These are phyloP conservation scores for Plantago ovata DNA, from an alignment of 257 asterid genomes.

Conservation along the genomic window DNA sequence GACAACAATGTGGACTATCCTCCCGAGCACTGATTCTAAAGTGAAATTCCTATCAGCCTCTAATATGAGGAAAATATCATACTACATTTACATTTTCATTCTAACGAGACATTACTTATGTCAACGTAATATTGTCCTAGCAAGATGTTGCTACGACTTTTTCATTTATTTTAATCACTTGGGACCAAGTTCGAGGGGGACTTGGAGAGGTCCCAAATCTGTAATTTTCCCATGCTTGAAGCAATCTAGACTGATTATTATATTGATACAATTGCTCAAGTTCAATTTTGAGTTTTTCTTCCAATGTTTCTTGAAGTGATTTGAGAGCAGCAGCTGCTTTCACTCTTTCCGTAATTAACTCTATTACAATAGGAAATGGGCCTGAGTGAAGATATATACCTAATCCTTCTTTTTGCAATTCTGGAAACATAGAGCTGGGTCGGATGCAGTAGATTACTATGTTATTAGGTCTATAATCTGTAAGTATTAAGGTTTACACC, in stretches of 20 bases:
- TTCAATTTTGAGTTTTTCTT: conserved; percentile 57
- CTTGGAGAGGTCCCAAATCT: too few species aligned
- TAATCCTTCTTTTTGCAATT: neutral
- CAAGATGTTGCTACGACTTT: neutral
- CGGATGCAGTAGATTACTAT: too few species aligned
- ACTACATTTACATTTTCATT: neutral
- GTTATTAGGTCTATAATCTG: too few species aligned
- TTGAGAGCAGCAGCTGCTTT: conserved; percentile 86
- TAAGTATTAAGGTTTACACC: too few species aligned
- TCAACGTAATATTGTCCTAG: neutral
- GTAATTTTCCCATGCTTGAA: too few species aligned
- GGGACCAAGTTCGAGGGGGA: too few species aligned
- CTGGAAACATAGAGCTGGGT: too few species aligned
- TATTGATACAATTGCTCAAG: conserved; percentile 59
- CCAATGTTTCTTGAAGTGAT: conserved; percentile 75
- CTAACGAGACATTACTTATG: neutral
- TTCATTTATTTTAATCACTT: too few species aligned
- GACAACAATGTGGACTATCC: conserved; percentile 17
- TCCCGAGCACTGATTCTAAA: conserved; percentile 13
- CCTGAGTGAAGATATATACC: conserved; percentile 18
- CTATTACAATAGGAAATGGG: conserved; percentile 22
- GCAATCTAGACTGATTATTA: too few species aligned
- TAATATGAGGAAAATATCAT: neutral
- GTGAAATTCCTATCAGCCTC: neutral
- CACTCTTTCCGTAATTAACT: conserved; percentile 67